Conservation (phyloP, 2,329 filamentous ascomycete species). For the Aureobasidium sp. region DNA sequence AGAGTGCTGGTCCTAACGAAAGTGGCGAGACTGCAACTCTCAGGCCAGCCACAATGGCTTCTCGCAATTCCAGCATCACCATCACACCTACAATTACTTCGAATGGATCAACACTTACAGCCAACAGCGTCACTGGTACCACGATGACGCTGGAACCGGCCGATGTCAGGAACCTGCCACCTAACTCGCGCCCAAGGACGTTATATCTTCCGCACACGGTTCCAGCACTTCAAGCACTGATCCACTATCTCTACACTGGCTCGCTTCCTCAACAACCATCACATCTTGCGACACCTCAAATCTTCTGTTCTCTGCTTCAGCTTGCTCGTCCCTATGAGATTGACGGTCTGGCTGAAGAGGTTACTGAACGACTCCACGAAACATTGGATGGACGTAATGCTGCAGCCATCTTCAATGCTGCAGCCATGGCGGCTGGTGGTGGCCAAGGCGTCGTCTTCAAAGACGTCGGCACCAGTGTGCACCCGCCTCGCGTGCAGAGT, state of each 20-base stretch:
- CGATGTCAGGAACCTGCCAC: constrained; percentile 46
- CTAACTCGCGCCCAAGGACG: constrained; percentile 66
- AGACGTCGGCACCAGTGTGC: constrained; percentile 32
- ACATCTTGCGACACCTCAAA: constrained; percentile 83
- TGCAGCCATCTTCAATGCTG: constrained; percentile 94
- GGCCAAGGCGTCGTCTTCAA: constrained; percentile 71
- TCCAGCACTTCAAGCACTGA: constrained; percentile 78
- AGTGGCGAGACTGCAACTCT: constrained; percentile 69
- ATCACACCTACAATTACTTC: constrained; percentile 63
- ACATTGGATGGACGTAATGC: constrained; percentile 89
- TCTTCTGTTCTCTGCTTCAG: constrained; percentile 89
- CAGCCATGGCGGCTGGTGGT: constrained; percentile 93
- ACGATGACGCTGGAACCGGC: constrained; percentile 34
- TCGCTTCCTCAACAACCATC: constrained; percentile 70
- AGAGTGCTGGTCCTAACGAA: constrained; percentile 62
- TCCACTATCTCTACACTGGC: constrained; percentile 91
- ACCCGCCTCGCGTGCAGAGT: constrained; percentile 42
- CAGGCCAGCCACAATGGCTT: constrained; percentile 47
- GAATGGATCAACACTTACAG: constrained; percentile 35
- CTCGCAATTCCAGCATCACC: constrained; percentile 75
- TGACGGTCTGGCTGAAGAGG: constrained; percentile 84
- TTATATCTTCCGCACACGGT: constrained; percentile 90
- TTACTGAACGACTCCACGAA: constrained; percentile 82
- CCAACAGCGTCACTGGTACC: constrained; percentile 33
- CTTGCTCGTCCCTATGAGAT: constrained; percentile 88